A percentile compares a stretch with the other conserved stretches of the same genome.
These are phyloP conservation scores for Clavispora santaluciae DNA, from an alignment of 805 yeast species.

Conservation along the genomic window DNA sequence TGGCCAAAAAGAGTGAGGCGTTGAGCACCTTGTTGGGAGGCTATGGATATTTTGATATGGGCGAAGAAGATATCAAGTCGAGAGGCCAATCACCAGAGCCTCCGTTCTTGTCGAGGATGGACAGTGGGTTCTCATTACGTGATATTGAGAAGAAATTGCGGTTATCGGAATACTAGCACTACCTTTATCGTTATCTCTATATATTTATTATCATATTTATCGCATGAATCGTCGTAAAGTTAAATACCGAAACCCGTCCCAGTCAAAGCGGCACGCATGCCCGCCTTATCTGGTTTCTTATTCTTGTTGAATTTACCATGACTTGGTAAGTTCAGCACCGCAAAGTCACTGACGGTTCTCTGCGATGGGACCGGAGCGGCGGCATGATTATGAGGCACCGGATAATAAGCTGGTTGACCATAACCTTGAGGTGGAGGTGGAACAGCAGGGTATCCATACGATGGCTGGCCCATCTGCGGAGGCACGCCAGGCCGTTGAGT, in stretches of 20 bases:
- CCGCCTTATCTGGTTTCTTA: constrained; percentile 46
- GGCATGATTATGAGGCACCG: constrained; percentile 17
- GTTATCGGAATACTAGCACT: constrained; percentile 57
- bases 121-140: constrained; percentile 38
- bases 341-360: constrained; percentile 36
- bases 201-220: not conserved
- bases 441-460: not conserved
- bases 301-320: constrained; percentile 36
- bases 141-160: constrained; percentile 65
- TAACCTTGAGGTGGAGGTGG: constrained; percentile 14
- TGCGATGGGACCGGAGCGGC: constrained; percentile 11
- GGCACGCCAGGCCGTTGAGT: not conserved
- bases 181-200: not conserved
- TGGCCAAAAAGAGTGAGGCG: constrained; percentile 6
- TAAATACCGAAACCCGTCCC: constrained; percentile 68
- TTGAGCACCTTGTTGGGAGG: constrained; percentile 46
- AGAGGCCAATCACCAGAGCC: constrained; percentile 60
- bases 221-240: not conserved
- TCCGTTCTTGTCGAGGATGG: constrained; percentile 34
- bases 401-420: constrained; percentile 9
- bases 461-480: not conserved
- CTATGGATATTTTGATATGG: constrained; percentile 57
- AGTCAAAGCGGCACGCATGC: constrained; percentile 58
- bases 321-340: constrained; percentile 46
- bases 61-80: constrained; percentile 47